Evolutionary conservation across 371 early-diverging fungal species (phyloP).

Genomic region (Chytridiales sp.): DNA sequence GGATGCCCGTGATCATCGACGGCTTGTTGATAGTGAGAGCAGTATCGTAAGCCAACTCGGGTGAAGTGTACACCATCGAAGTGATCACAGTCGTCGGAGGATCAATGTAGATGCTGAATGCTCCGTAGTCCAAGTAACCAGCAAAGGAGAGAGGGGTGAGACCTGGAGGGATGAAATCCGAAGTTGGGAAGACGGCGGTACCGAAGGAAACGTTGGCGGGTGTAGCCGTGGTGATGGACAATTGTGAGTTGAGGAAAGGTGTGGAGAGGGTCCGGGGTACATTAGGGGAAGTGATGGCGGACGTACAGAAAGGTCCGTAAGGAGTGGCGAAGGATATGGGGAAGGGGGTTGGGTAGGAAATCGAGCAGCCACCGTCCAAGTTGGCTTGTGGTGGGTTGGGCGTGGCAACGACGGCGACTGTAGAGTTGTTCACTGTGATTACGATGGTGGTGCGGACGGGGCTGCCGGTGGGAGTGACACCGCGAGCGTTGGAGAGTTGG

Average conservation of each 20-base stretch:
- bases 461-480: neutral
- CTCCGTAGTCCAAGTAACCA: constrained; percentile 28
- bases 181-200: constrained; percentile 8
- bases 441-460: constrained; percentile 4
- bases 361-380: constrained; percentile 5
- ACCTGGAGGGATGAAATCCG: constrained; percentile 18
- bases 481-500: constrained; percentile 1
- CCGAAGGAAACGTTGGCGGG: constrained; percentile 24
- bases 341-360: constrained; percentile 14
- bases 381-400: constrained; percentile 12
- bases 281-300: constrained; percentile 13
- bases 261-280: neutral
- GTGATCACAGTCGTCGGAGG: constrained; percentile 16
- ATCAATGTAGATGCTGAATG: constrained; percentile 16
- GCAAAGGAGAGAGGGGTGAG: constrained; percentile 17
- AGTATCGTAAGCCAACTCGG: constrained; percentile 22
- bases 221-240: constrained; percentile 7
- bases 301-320: constrained; percentile 23
- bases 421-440: constrained; percentile 12
- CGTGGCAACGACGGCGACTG: neutral
- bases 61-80: constrained; percentile 12
- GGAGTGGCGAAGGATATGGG: neutral
- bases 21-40: constrained; percentile 1
- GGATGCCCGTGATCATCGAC: constrained; percentile 11
- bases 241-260: neutral